These are phyloP conservation scores for Aeminium ludgeri DNA, from an alignment of 495 filamentous ascomycete genomes.

Conservation along the genomic window DNA sequence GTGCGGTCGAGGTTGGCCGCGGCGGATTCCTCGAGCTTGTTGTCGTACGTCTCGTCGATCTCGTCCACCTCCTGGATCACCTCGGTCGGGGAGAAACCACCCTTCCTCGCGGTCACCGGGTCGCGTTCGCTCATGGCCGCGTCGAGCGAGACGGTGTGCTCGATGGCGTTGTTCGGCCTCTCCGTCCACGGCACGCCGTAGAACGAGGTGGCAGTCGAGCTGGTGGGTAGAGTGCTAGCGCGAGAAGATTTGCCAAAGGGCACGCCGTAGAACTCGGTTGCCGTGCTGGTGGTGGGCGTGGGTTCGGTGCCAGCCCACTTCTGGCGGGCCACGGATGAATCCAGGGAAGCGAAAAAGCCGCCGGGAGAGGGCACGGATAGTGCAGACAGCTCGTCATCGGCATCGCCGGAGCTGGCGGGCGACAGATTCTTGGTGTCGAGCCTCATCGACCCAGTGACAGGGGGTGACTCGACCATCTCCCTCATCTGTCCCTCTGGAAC, in stretches of 20 bases:
- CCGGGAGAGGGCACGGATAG: slow-evolving; percentile 64
- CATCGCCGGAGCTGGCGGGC: slow-evolving; percentile 21
- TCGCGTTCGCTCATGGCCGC: slow-evolving; percentile 1
- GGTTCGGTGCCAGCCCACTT: slow-evolving; percentile 51
- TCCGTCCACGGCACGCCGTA: slow-evolving; percentile 61
- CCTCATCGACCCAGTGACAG: slow-evolving; percentile 16
- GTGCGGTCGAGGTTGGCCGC: slow-evolving; percentile 62
- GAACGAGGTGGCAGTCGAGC: slow-evolving; percentile 67
- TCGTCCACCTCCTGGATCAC: slow-evolving; percentile 21
- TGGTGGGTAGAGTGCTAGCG: slow-evolving; percentile 43
- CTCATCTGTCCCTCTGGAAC: slow-evolving; percentile 29
- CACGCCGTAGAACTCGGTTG: slow-evolving; percentile 17
- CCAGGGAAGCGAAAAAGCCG: slow-evolving; percentile 77
- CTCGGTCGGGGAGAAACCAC: slow-evolving; percentile 20
- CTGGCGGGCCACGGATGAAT: slow-evolving; percentile 42
- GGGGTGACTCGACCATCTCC: slow-evolving; percentile 14
- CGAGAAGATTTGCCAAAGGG: slow-evolving; percentile 17
- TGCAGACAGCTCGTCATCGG: slow-evolving; percentile 42
- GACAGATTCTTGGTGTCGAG: slow-evolving; percentile 15
- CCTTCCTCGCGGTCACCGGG: slow-evolving; percentile 13
- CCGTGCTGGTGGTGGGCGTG: slow-evolving; percentile 21
- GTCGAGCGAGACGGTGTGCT: slow-evolving; percentile 50
- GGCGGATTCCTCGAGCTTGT: slow-evolving; percentile 45
- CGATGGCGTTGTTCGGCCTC: slow-evolving; percentile 36
- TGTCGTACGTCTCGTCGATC: slow-evolving; percentile 47